A percentile compares a stretch with the other conserved stretches of the same genome.
Conservation (phyloP, 441 rosid species). For the Aleurites moluccanus region DNA sequence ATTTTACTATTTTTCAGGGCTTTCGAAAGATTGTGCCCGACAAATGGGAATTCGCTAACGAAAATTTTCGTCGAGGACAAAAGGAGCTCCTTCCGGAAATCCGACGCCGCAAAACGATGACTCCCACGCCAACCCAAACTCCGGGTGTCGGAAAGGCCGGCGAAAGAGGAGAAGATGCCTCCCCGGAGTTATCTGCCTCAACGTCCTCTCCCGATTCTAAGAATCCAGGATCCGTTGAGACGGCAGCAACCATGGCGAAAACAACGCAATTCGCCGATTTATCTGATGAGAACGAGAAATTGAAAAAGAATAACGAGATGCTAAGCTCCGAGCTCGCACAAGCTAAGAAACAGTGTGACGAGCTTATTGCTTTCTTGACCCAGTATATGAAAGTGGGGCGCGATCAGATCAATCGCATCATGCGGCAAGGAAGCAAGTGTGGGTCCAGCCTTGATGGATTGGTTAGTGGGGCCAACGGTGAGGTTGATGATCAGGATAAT, state of each 20-base stretch:
- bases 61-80: conserved; percentile 65
- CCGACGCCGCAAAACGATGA: conserved; percentile 67
- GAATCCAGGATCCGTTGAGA: conserved; percentile 47
- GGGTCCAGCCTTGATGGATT: conserved; percentile 31
- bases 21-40: conserved; percentile 85
- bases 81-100: conserved; percentile 66
- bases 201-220: conserved; percentile 50
- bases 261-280: conserved; percentile 45
- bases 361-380: conserved; percentile 59
- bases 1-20: conserved; percentile 48
- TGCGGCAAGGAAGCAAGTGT: conserved; percentile 39
- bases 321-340: conserved; percentile 83
- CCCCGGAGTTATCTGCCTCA: conserved; percentile 63
- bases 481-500: background rate
- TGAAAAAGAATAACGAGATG: conserved; percentile 64
- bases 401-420: conserved; percentile 63
- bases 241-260: conserved; percentile 20
- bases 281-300: conserved; percentile 74
- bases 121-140: conserved; percentile 21
- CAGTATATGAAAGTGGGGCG: conserved; percentile 63
- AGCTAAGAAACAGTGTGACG: conserved; percentile 81
- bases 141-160: conserved; percentile 32
- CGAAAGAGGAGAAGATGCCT: conserved; percentile 33
- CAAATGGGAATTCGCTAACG: conserved; percentile 96
- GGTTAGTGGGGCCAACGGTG: conserved; percentile 20